These are phyloP conservation scores for Phialophora macrospora DNA, from an alignment of 2,329 filamentous ascomycete genomes.

Conservation along the genomic window DNA sequence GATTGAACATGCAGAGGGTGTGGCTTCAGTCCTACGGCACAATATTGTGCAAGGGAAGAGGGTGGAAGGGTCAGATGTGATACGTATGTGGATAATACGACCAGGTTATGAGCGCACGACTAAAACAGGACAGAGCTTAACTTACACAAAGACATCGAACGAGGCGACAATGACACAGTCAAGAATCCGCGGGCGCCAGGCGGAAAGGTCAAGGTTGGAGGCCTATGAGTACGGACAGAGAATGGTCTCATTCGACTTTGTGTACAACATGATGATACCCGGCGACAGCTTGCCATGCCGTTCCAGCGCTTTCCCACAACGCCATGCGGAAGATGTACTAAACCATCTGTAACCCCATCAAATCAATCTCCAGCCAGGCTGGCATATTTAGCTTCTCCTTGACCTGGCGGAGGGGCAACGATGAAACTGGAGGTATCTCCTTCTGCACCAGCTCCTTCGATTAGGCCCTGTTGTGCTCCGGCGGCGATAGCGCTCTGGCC, in stretches of 20 bases:
- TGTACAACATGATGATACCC: slow-evolving; percentile 29
- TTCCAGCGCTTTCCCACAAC: slow-evolving; percentile 22
- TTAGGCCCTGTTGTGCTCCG: slow-evolving; percentile 45
- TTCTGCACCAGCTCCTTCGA: slow-evolving; percentile 48
- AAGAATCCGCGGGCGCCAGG: slow-evolving; percentile 53
- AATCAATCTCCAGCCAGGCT: slow-evolving; percentile 79
- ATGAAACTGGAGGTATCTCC: slow-evolving; percentile 47
- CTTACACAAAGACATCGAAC: slow-evolving; percentile 89
- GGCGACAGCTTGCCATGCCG: slow-evolving; percentile 8
- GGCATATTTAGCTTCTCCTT: slow-evolving; percentile 78
- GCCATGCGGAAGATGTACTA: slow-evolving; percentile 43
- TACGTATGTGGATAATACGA: slow-evolving; percentile 24
- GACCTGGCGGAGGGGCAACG: slow-evolving; percentile 79
- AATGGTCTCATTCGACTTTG: slow-evolving; percentile 5
- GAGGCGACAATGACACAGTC: slow-evolving; percentile 90
- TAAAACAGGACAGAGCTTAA: slow-evolving; percentile 66
- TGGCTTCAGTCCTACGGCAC: slow-evolving; percentile 76
- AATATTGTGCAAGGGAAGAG: slow-evolving; percentile 86
- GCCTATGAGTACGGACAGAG: slow-evolving; percentile 41
- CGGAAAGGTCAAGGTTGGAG: slow-evolving; percentile 41
- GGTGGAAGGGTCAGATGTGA: slow-evolving; percentile 46
- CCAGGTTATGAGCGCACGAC: not conserved
- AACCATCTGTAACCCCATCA: slow-evolving; percentile 16
- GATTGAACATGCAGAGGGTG: slow-evolving; percentile 79
- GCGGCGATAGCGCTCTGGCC: slow-evolving; percentile 36